These are phyloP conservation scores for Fremontodendron californicum DNA, from an alignment of 345 rosid species.

Conservation along the genomic window DNA sequence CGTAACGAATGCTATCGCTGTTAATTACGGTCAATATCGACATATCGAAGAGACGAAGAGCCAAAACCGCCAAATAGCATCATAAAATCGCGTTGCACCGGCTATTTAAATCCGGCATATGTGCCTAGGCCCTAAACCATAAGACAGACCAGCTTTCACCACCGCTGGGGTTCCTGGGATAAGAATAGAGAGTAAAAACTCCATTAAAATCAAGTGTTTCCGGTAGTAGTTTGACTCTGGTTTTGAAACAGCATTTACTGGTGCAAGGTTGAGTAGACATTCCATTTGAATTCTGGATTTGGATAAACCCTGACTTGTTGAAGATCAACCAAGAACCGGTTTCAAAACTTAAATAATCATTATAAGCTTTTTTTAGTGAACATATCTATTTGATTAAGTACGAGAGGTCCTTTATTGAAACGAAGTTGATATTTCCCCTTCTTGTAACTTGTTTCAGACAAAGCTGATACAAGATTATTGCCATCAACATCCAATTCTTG, in stretches of 20 bases:
- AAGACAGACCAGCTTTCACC: background rate
- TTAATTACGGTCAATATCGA: no score
- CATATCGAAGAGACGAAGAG: no score
- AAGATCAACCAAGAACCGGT: slow-evolving; percentile 3
- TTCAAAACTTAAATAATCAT: background rate
- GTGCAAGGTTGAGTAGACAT: background rate
- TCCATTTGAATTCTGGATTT: background rate
- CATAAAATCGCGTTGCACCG: no score
- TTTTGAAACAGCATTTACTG: background rate
- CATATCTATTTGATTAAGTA: slow-evolving; percentile 14
- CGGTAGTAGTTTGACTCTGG: slow-evolving; percentile 3
- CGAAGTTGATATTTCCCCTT: slow-evolving; percentile 16
- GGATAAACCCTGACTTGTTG: slow-evolving; percentile 1
- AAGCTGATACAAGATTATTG: background rate
- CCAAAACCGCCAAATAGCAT: no score
- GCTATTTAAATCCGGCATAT: no score
- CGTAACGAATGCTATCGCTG: no score
- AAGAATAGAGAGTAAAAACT: slow-evolving; percentile 12
- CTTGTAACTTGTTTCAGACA: background rate
- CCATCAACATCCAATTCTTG: slow-evolving; percentile 20
- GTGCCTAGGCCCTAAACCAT: background rate
- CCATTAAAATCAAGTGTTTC: slow-evolving; percentile 10
- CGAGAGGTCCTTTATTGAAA: background rate
- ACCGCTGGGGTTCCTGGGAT: background rate
- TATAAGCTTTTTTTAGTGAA: background rate